Percentiles rank a stretch among this genome's conserved stretches.
These are phyloP conservation scores for Colletotrichum orchidophilum DNA, from an alignment of 2,329 filamentous ascomycete genomes.

Conservation along the genomic window DNA sequence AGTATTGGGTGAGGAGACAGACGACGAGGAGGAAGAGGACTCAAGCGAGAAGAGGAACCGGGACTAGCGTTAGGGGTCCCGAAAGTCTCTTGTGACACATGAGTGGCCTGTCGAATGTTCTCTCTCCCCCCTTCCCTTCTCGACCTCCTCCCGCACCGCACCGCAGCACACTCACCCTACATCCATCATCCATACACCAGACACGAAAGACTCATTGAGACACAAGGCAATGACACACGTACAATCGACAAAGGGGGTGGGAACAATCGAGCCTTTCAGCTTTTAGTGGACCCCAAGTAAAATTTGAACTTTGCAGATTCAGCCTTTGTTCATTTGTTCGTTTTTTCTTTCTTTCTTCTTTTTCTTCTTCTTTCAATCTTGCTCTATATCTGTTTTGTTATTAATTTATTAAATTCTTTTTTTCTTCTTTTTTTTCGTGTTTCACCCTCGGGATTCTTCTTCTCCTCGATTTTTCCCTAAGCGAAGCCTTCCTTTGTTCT, in stretches of 20 bases:
- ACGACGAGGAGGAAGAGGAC: not conserved
- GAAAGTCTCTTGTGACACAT: constrained; percentile 7
- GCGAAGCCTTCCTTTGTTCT: no score
- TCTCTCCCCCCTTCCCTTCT: not conserved
- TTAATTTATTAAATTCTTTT: no score
- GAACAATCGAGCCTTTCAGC: not conserved
- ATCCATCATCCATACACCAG: not conserved
- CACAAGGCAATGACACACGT: no score
- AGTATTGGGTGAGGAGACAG: not conserved
- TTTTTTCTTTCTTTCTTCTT: no score
- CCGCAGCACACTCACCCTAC: not conserved
- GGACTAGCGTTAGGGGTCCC: constrained; percentile 24
- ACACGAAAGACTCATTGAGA: not conserved
- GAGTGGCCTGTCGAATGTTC: not conserved
- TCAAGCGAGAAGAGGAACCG: not conserved
- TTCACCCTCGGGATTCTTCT: no score
- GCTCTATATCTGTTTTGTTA: no score
- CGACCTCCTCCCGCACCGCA: not conserved
- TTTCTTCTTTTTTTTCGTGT: no score
- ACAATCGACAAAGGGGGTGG: not conserved
- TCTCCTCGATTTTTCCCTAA: no score
- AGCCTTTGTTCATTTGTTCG: no score
- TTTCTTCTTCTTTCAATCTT: no score
- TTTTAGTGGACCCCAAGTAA: constrained; percentile 25
- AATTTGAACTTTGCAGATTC: constrained; percentile 26